Conservation (phyloP, 768 basidiomycete genomes). For the Lactarius quietus region DNA sequence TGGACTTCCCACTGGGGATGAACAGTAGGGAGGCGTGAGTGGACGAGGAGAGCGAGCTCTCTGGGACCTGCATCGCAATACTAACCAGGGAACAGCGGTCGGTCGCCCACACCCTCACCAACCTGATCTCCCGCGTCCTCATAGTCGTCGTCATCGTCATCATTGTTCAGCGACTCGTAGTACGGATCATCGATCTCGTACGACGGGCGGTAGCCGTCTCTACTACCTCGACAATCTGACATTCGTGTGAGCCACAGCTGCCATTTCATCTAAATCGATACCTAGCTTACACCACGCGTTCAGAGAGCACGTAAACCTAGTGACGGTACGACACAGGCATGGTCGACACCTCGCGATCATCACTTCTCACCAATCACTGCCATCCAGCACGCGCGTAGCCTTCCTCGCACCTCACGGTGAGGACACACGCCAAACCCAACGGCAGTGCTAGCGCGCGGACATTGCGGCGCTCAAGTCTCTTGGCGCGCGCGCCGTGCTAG, state of each 20-base stretch:
- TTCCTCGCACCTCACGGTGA: conserved; percentile 91
- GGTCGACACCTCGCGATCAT: conserved; percentile 25
- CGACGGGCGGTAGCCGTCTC: conserved; percentile 88
- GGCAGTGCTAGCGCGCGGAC: conserved; percentile 79
- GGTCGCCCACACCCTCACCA: too few species aligned
- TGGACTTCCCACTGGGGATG: too few species aligned
- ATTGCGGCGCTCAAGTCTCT: conserved; percentile 92
- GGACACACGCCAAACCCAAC: conserved; percentile 79
- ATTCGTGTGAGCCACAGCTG: conserved; percentile 57
- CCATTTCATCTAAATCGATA: background rate
- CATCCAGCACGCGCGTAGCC: conserved; percentile 75
- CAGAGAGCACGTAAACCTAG: conserved; percentile 72
- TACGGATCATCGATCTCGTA: too few species aligned
- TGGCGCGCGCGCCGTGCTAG: conserved; percentile 84
- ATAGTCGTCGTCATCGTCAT: too few species aligned
- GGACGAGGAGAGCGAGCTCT: too few species aligned
- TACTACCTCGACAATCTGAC: conserved; percentile 93
- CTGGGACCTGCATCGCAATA: too few species aligned
- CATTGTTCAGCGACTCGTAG: too few species aligned
- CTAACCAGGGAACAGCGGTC: too few species aligned
- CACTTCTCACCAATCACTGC: conserved; percentile 89
- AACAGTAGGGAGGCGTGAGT: too few species aligned
- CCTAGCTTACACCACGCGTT: background rate
- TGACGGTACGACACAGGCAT: conserved; percentile 64
- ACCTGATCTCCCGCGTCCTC: too few species aligned